Percentiles rank a stretch among this genome's conserved stretches.
Conservation (phyloP, 2,329 filamentous ascomycete species). For the Purpureocillium lavendulum region DNA sequence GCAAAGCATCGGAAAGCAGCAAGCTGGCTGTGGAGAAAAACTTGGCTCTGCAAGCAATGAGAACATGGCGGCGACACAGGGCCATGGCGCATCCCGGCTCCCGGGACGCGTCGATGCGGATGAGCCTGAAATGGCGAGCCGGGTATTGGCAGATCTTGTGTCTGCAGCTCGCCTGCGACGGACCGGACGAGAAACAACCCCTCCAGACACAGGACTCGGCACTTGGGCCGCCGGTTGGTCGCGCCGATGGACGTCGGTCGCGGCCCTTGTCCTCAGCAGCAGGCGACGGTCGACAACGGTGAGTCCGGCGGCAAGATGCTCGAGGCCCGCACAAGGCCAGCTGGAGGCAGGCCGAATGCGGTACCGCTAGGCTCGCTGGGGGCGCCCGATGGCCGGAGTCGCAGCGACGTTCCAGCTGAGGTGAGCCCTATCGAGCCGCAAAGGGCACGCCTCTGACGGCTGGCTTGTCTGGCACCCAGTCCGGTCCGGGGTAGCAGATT, state of each 20-base stretch:
- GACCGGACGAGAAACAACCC: too few relatives aligned
- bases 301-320: too few relatives aligned
- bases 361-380: not conserved
- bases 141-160: too few relatives aligned
- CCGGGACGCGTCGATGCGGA: too few relatives aligned
- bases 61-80: not conserved
- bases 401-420: conserved; percentile 23
- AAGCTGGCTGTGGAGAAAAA: too few relatives aligned
- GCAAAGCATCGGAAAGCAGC: too few relatives aligned
- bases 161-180: too few relatives aligned
- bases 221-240: too few relatives aligned
- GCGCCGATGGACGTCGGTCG: conserved; percentile 1
- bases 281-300: not conserved
- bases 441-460: not conserved
- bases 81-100: not conserved
- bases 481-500: not conserved
- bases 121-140: too few relatives aligned
- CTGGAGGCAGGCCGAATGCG: not conserved
- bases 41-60: not conserved
- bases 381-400: too few relatives aligned
- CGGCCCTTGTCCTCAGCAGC: not conserved
- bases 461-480: too few relatives aligned
- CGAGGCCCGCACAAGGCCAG: not conserved
- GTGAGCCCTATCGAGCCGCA: conserved; percentile 23
- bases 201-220: too few relatives aligned